A percentile compares a stretch with the other conserved stretches of the same genome.
phyloP scores from a whole-genome alignment of 441 rosid genomes.

The Flueggea neowawraea region DNA sequence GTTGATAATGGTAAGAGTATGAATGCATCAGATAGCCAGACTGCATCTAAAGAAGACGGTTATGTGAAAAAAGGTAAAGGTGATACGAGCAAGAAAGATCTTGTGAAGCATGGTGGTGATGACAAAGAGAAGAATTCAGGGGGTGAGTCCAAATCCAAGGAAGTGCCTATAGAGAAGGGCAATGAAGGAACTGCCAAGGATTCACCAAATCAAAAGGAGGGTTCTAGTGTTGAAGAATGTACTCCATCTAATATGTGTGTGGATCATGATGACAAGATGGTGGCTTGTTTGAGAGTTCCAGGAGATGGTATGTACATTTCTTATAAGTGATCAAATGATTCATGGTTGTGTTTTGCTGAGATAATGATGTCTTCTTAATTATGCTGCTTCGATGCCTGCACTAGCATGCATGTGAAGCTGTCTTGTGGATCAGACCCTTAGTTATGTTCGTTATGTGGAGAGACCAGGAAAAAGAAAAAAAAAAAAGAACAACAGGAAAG shows the following conservation, averaged over 20 bases:
- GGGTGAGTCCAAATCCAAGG: slow-evolving; percentile 18
- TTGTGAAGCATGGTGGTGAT: slow-evolving; percentile 10
- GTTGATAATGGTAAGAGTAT: slow-evolving; percentile 1
- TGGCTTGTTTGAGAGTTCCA: slow-evolving; percentile 76
- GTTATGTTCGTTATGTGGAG: no score
- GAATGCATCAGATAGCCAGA: slow-evolving; percentile 4
- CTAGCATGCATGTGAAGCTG: no score
- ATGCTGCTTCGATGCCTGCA: no score
- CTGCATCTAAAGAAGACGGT: slow-evolving; percentile 9
- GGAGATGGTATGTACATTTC: slow-evolving; percentile 51
- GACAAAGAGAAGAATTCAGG: slow-evolving; percentile 13
- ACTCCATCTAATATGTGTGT: slow-evolving; percentile 63
- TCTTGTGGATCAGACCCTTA: no score
- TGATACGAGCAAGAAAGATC: slow-evolving; percentile 1
- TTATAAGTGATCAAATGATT: neutral
- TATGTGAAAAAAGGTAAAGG: slow-evolving; percentile 6
- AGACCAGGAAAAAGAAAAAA: no score
- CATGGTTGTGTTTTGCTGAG: neutral
- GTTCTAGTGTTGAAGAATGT: slow-evolving; percentile 51
- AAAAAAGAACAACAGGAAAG: no score
- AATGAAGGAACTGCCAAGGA: neutral
- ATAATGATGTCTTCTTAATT: no score
- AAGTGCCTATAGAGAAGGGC: slow-evolving; percentile 14
- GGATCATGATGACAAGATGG: slow-evolving; percentile 44
- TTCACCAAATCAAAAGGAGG: slow-evolving; percentile 12